phyloP scores from a whole-genome alignment of 1,284 basidiomycete species.

The Pseudozyma hubeiensis region DNA sequence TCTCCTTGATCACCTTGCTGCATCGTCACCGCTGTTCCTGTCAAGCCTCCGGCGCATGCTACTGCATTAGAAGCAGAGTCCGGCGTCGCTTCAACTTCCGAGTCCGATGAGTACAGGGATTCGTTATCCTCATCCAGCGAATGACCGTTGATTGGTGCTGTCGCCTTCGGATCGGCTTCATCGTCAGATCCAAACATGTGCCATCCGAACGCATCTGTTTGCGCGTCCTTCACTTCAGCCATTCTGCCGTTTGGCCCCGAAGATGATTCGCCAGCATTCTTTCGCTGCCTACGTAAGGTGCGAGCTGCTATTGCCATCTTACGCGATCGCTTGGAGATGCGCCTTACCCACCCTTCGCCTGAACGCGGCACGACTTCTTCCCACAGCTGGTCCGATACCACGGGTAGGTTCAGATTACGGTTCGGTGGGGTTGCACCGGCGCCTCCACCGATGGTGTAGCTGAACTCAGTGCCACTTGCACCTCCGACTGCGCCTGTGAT shows the following conservation, averaged over 20 bases:
- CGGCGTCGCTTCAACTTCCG: conserved; percentile 14
- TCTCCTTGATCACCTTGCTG: conserved; percentile 44
- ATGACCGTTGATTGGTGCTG: not conserved
- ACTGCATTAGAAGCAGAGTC: not conserved
- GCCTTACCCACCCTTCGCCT: conserved; percentile 29
- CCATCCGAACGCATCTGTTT: conserved; percentile 27
- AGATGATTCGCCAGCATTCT: conserved; percentile 1
- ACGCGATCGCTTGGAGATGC: conserved; percentile 26
- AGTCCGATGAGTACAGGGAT: conserved; percentile 15
- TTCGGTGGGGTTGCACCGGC: conserved; percentile 23
- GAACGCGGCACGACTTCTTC: conserved; percentile 48
- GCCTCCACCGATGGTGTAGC: conserved; percentile 32
- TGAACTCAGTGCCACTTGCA: conserved; percentile 1
- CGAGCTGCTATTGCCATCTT: conserved; percentile 17
- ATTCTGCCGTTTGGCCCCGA: not conserved
- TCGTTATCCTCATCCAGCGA: conserved; percentile 21
- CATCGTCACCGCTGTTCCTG: conserved; percentile 39
- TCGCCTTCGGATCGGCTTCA: not conserved
- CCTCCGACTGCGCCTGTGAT: conserved; percentile 1
- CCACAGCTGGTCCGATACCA: conserved; percentile 50
- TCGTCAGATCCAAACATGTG: conserved; percentile 32
- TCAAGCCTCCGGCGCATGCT: conserved; percentile 5
- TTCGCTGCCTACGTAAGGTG: conserved; percentile 15
- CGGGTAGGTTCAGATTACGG: conserved; percentile 37
- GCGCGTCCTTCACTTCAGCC: not conserved